Evolutionary conservation across 306 rosid species (phyloP), one percentile per base, ranked within the genome.

Genomic region (Luffa aegyptiaca): DNA sequence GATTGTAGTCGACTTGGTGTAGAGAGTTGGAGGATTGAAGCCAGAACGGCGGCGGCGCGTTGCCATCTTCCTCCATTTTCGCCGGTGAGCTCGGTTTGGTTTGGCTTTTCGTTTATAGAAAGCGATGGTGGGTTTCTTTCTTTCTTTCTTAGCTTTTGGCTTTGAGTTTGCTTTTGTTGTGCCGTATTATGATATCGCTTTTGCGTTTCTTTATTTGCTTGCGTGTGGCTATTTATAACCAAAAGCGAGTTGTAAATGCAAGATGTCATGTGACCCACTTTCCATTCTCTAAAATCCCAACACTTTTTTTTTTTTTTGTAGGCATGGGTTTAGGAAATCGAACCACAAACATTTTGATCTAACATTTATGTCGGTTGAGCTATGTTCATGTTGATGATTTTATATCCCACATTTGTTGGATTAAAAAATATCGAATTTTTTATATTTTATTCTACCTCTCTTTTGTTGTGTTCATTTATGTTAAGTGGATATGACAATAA

Each of bases 1-100:
- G 81, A 75, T 46, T n/a, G 77, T 74, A 18, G 81, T 55, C 41
- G 31, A 57, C 5, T 10, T 81, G 17, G 37, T 49, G 2, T 0
- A 14, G 8, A 33, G 78, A 51, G 31, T 7, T 72, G 6, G 81
- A 37, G 65, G 72, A 49, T 55, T 87, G 92, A 17, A 81, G 82
- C 98, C 97, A 92, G 81, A 89, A 90, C 2, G 93, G 92, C 20
- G 90, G 69, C 8, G 18, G 42, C 80, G 66, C 18, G 37, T 82
- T 84, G 41, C 88, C 91, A 37, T 76, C 85, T 49, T 84, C 89
- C 63, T 87, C 93, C 90, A 86, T 89, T 69, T 82, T 88, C 89
- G 83, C 82, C 57, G 48, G 57, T 55, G 77, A 58, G 52, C 5
- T 63, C 79, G 66, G 72, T 59, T 12, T 6, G 35, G 68, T 20